A percentile compares a stretch with the other conserved stretches of the same genome.
Evolutionary conservation across 1,139 yeast species (phyloP).

Genomic region (Diutina siamensis): DNA sequence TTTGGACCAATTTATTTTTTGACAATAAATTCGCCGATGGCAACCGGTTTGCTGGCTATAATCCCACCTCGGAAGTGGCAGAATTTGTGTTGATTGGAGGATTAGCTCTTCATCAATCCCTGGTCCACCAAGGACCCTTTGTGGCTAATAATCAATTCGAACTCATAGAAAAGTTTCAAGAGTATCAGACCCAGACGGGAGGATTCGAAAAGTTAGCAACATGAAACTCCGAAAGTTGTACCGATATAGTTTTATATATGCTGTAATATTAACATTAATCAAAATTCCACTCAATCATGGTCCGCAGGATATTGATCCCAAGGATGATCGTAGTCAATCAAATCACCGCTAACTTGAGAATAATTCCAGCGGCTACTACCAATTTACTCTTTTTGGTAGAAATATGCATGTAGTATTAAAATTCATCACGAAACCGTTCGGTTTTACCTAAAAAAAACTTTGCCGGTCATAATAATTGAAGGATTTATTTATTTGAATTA

Average conservation of each 20-base stretch:
- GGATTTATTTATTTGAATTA: no score
- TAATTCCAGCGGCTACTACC: conserved; percentile 27
- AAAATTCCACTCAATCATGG: conserved; percentile 60
- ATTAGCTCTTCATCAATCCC: not conserved
- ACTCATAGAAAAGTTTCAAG: not conserved
- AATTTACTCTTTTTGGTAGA: conserved; percentile 24
- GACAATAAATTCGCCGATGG: not conserved
- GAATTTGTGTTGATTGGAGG: not conserved
- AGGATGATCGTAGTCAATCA: conserved; percentile 49
- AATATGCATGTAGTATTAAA: no score
- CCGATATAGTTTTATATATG: no score
- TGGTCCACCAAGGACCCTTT: not conserved
- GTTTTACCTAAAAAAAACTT: no score
- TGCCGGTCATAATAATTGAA: no score
- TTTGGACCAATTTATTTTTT: no score
- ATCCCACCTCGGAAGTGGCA: not conserved
- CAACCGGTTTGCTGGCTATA: no score
- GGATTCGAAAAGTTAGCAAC: not conserved
- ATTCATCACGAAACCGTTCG: no score
- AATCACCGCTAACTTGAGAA: conserved; percentile 44
- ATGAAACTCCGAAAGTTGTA: no score
- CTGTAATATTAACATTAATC: no score
- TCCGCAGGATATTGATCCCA: conserved; percentile 61
- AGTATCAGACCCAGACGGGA: not conserved
- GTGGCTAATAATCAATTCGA: not conserved